Base-by-base conservation (phyloP, 2,329 filamentous ascomycete genomes). In the Paecilomyces sp. region DNA sequence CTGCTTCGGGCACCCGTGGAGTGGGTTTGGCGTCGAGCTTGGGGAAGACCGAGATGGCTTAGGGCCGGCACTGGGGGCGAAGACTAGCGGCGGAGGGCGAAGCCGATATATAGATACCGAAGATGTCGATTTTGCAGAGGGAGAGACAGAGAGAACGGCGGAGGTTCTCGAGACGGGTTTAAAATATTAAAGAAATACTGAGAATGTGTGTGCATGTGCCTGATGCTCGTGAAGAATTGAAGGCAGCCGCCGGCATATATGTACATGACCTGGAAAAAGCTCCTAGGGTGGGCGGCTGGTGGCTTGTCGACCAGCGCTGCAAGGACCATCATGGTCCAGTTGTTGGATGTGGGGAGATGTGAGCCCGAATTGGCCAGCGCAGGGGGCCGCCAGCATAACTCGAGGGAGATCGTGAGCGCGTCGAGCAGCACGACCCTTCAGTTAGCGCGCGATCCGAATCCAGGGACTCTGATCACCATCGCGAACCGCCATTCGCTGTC, bases 211-310 rank as follows among this genome's bases (percentile, higher is more conserved):
- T 58, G 69, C 70, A 71, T 72, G 70, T 64, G 68, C 64, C 68
- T 68, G 67, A 66, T 61, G 66, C 68, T 63, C 69, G 68, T 71
- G 70, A 71, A 71, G 66, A 70, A 70, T 70, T 65, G 57, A 61
- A 60, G 59, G 63, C 51, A 51, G 34, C 56, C 50, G 55, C 63
- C 64, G 66, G 65, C 67, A 67, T 67, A 70, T 67, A 68, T 70
- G 68, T 68, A 70, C 51, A 47, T 47, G 24, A 53, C 28, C 51
- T 30, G 28, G 28, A 30, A 30, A 30, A 25, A 30, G 22, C 51
- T 25, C 31, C 34, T 50, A 51, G 52, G 36, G 34, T 58, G 57
- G 60, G 60, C 56, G 61, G 62, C 57, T 61, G 59, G 62, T 55
- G 58, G 57, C 58, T 25, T 57, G 57, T 58, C 55, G 41, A 54